Conservation (phyloP, 2,329 filamentous ascomycete genomes). For the Phyllosticta ampelicida region DNA sequence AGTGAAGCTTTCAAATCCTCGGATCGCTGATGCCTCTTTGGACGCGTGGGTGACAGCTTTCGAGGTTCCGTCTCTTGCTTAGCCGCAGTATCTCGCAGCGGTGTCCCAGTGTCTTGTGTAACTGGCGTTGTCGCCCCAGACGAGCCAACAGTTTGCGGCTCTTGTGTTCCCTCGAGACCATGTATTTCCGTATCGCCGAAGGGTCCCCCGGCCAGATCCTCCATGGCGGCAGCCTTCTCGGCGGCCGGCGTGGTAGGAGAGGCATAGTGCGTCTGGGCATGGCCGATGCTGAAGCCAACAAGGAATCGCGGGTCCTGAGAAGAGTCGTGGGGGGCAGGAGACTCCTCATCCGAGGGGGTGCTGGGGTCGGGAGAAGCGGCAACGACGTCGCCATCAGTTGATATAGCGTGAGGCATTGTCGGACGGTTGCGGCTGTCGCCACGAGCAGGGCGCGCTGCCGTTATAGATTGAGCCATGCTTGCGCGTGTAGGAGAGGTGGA, state of each 20-base stretch:
- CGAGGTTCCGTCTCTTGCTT: neutral
- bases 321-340: constrained; percentile 19
- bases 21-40: constrained; percentile 25
- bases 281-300: constrained; percentile 49
- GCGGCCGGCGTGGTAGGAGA: constrained; percentile 47
- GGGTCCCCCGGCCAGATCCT: constrained; percentile 35
- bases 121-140: neutral
- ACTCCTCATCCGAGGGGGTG: constrained; percentile 36
- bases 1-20: constrained; percentile 28
- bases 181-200: constrained; percentile 33
- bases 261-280: constrained; percentile 45
- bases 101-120: neutral
- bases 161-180: constrained; percentile 17
- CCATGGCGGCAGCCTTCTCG: constrained; percentile 48
- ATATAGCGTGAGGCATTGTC: constrained; percentile 25
- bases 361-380: constrained; percentile 27
- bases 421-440: neutral
- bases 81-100: constrained; percentile 12
- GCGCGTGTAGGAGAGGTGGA: neutral
- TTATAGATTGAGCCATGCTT: neutral
- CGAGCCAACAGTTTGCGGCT: neutral
- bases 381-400: constrained; percentile 31
- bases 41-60: constrained; percentile 14
- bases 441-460: neutral
- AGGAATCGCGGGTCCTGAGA: constrained; percentile 34